Conservation (phyloP, 805 yeast genomes). For the Metschnikowia bowlesiae region DNA sequence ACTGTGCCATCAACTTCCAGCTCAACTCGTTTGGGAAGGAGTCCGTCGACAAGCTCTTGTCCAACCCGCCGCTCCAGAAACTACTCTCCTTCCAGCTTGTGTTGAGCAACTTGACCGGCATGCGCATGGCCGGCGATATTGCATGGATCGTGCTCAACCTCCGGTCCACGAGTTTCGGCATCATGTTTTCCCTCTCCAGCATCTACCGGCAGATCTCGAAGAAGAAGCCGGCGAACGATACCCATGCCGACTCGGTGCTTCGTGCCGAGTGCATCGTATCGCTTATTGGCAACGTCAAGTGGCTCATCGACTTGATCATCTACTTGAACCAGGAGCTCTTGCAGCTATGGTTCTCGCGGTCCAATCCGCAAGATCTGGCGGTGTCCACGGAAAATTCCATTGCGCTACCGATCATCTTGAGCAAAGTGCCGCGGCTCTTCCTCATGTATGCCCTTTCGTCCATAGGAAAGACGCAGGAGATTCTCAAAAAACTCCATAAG, state of each 20-base stretch:
- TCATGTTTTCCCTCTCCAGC: constrained; percentile 57
- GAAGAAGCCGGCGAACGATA: constrained; percentile 50
- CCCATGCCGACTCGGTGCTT: constrained; percentile 47
- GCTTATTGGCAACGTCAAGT: constrained; percentile 73
- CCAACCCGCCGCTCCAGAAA: constrained; percentile 74
- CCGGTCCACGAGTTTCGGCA: constrained; percentile 66
- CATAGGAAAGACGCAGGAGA: constrained; percentile 57
- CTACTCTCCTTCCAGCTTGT: constrained; percentile 65
- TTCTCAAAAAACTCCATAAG: constrained; percentile 52
- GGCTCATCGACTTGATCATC: constrained; percentile 79
- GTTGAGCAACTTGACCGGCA: constrained; percentile 44
- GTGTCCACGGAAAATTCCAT: constrained; percentile 35
- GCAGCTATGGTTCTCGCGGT: constrained; percentile 34
- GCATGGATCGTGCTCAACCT: constrained; percentile 66
- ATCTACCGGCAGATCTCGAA: constrained; percentile 63
- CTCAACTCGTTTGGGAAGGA: constrained; percentile 63
- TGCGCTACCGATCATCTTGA: constrained; percentile 55
- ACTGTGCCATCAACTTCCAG: constrained; percentile 68
- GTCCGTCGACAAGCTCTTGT: constrained; percentile 68
- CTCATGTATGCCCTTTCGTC: constrained; percentile 64
- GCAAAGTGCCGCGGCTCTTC: constrained; percentile 67
- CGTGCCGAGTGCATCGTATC: constrained; percentile 60
- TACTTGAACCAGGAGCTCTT: constrained; percentile 69
- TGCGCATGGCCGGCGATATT: constrained; percentile 39
- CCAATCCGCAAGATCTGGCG: constrained; percentile 15